These are phyloP conservation scores for Gossypium gossypioides DNA, from an alignment of 441 rosid genomes.

Conservation along the genomic window DNA sequence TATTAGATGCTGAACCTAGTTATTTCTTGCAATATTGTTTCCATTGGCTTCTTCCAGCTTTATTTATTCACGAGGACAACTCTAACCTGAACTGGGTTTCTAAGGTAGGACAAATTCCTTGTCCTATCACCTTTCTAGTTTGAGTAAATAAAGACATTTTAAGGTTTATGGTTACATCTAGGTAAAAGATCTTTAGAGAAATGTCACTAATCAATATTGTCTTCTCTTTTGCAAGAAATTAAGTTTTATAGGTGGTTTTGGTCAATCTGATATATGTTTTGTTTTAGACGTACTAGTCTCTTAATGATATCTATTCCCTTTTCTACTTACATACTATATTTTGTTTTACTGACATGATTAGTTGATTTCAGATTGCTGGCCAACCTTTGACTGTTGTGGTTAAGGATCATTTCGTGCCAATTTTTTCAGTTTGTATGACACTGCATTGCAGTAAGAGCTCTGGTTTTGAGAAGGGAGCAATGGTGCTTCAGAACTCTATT, in stretches of 20 bases:
- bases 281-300: background rate
- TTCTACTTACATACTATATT: background rate
- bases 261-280: background rate
- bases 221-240: background rate
- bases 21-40: constrained; percentile 77
- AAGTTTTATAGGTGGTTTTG: constrained; percentile 2
- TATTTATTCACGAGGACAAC: constrained; percentile 53
- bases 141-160: background rate
- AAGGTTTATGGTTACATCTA: background rate
- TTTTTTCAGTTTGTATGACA: constrained; percentile 78
- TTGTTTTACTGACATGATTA: constrained; percentile 18
- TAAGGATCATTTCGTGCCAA: constrained; percentile 72
- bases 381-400: constrained; percentile 54
- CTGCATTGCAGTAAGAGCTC: constrained; percentile 62
- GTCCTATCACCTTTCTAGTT: constrained; percentile 6
- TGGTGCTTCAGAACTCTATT: constrained; percentile 64
- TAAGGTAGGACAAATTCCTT: constrained; percentile 39
- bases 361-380: constrained; percentile 55
- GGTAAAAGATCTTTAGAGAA: background rate
- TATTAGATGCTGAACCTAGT: constrained; percentile 60
- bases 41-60: constrained; percentile 92
- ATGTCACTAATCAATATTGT: background rate
- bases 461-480: constrained; percentile 52
- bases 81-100: constrained; percentile 69
- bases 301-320: background rate